phyloP scores from a whole-genome alignment of 768 basidiomycete species.

The Naematelia aurantialba region DNA sequence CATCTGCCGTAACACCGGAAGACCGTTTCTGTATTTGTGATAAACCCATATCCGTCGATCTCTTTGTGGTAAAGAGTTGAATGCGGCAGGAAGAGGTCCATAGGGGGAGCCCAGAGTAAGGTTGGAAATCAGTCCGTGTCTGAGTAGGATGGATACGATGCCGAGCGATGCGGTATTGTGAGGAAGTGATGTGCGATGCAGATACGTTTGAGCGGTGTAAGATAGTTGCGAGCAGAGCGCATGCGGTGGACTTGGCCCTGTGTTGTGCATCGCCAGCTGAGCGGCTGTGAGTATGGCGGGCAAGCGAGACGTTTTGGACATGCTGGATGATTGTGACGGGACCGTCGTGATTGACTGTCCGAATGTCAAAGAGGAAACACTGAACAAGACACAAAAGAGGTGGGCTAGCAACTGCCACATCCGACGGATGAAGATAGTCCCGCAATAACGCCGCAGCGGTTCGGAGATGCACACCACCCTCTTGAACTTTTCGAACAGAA shows the following conservation, averaged over 20 bases:
- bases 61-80: slow-evolving; percentile 60
- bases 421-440: not conserved
- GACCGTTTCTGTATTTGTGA: slow-evolving; percentile 88
- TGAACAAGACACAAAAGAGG: too few relatives aligned
- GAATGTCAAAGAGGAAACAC: not conserved
- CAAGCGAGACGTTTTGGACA: not conserved
- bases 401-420: not conserved
- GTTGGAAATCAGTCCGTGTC: slow-evolving; percentile 78
- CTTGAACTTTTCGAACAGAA: too few relatives aligned
- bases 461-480: too few relatives aligned
- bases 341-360: not conserved
- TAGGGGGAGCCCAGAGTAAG: slow-evolving; percentile 64
- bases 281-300: not conserved
- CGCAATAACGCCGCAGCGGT: too few relatives aligned
- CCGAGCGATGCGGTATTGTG: slow-evolving; percentile 87
- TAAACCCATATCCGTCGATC: slow-evolving; percentile 85
- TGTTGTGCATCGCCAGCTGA: not conserved
- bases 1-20: slow-evolving; percentile 76
- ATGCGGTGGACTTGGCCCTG: slow-evolving; percentile 2
- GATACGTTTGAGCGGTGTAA: slow-evolving; percentile 86
- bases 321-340: not conserved
- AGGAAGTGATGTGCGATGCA: slow-evolving; percentile 68
- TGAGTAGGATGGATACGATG: slow-evolving; percentile 86
- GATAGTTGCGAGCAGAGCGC: slow-evolving; percentile 83
- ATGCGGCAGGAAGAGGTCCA: slow-evolving; percentile 63